phyloP scores from a whole-genome alignment of 495 filamentous ascomycete genomes.

The Penicillium silybi region DNA sequence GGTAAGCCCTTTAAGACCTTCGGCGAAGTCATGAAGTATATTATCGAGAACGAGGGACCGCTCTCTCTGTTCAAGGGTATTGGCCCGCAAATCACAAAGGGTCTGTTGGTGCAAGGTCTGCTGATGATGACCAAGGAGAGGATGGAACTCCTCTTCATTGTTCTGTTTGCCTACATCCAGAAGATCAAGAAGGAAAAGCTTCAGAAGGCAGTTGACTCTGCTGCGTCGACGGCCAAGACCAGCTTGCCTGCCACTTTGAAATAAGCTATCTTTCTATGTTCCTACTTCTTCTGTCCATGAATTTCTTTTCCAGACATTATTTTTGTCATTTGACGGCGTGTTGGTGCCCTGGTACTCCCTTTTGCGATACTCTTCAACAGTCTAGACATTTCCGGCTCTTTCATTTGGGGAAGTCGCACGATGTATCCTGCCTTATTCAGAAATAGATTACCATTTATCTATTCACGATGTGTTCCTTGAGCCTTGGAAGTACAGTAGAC shows the following conservation, averaged over 20 bases:
- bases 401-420: background rate
- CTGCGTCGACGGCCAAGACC: constrained; percentile 36
- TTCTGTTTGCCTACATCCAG: constrained; percentile 77
- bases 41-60: constrained; percentile 80
- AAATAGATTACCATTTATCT: background rate
- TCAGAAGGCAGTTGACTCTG: constrained; percentile 55
- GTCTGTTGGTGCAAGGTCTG: constrained; percentile 87
- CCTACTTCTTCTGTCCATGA: constrained; percentile 9
- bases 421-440: background rate
- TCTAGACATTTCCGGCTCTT: constrained; percentile 14
- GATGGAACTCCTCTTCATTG: constrained; percentile 84
- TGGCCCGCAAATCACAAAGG: constrained; percentile 89
- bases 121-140: constrained; percentile 99
- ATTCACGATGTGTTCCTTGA: background rate
- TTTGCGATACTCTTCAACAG: constrained; percentile 10
- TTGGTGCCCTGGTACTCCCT: constrained; percentile 14
- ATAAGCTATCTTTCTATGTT: constrained; percentile 16
- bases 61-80: constrained; percentile 93
- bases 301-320: constrained; percentile 5
- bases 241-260: constrained; percentile 45
- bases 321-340: constrained; percentile 20
- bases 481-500: background rate
- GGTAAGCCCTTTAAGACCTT: constrained; percentile 96
- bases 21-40: constrained; percentile 89
- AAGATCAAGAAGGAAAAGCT: constrained; percentile 69